These are phyloP conservation scores for Dovyalis caffra DNA, from an alignment of 345 rosid genomes.

Conservation along the genomic window DNA sequence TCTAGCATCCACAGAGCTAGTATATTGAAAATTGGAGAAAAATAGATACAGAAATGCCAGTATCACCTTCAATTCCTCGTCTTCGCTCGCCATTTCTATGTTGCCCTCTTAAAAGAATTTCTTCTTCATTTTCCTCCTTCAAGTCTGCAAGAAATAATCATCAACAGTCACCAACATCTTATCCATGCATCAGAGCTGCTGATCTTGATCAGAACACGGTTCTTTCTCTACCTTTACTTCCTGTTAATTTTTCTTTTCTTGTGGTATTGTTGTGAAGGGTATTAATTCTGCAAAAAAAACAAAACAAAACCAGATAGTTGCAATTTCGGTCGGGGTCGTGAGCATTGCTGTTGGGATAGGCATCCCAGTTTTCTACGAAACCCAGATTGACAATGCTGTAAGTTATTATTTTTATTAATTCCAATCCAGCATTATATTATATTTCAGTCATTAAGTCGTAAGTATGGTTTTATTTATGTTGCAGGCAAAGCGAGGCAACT, in stretches of 20 bases:
- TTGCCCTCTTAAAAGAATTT: constrained; percentile 43
- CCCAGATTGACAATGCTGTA: constrained; percentile 83
- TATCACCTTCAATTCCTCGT: constrained; percentile 45
- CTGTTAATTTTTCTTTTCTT: not conserved
- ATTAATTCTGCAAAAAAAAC: not conserved
- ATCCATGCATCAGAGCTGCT: constrained; percentile 59
- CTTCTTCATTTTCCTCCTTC: constrained; percentile 5
- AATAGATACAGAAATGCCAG: constrained; percentile 39
- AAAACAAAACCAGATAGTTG: constrained; percentile 50
- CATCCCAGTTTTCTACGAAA: constrained; percentile 78
- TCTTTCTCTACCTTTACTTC: not conserved
- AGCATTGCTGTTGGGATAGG: constrained; percentile 87
- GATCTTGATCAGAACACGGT: constrained; percentile 92
- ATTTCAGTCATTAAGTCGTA: not conserved
- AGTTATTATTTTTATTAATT: constrained; percentile 17
- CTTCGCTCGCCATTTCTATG: constrained; percentile 56
- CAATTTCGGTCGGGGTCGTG: constrained; percentile 72
- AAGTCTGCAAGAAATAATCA: constrained; percentile 34
- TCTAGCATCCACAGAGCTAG: not conserved
- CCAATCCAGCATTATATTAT: not conserved
- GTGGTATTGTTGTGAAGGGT: not conserved
- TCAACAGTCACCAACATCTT: constrained; percentile 41
- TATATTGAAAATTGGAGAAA: not conserved
- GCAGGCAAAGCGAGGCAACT: constrained; percentile 83
- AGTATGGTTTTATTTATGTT: not conserved